Base-by-base conservation (phyloP, 208 protist species). In the Trypanosoma theileri region DNA sequence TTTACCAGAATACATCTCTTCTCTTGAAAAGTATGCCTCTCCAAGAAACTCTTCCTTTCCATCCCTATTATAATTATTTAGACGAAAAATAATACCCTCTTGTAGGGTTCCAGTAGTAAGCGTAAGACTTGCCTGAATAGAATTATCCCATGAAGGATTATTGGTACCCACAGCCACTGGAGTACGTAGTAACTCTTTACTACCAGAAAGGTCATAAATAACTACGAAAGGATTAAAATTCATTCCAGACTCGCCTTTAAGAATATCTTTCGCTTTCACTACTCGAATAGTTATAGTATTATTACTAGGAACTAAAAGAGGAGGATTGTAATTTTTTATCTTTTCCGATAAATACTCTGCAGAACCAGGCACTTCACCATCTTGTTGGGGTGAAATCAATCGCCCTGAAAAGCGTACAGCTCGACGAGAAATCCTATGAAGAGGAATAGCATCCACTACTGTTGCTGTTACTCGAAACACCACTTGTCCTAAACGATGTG, bases 41-140 rank as follows among this genome's bases (percentile, higher is more conserved):
- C 77, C 77, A 28, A 82, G 66, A 58, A 78, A 82, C 1, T 58
- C 66, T n/a, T 65, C 68, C 13, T 46, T 21, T 58, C 70, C 70
- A 12, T 73, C 59, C 4, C 40, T 8, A 21, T 60, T 26, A 46
- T 62, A 40, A 35, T 61, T 61, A 58, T 61, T 64, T n/a, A 71
- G 52, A 28, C 63, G 55, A 52, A 77, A 71, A 4, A 72, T 42
- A 50, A 77, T 63, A 46, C 19, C 19, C 26, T 35, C 65, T n/a
- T 24, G n/a, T n/a, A 13, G 42, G 9, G 3, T 12, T 16, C 48
- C 24, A 26, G 31, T 41, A 60, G 3, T 55, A 53, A 53, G 8
- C 1, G 45, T 22, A 46, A 42, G 12, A 55, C 6, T 55, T 14
- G 21, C 35, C 24, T 56, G 19, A 22, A 11, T 3, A 13, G 4